phyloP scores from a whole-genome alignment of 495 filamentous ascomycete genomes.

The Neohortaea acidophila region DNA sequence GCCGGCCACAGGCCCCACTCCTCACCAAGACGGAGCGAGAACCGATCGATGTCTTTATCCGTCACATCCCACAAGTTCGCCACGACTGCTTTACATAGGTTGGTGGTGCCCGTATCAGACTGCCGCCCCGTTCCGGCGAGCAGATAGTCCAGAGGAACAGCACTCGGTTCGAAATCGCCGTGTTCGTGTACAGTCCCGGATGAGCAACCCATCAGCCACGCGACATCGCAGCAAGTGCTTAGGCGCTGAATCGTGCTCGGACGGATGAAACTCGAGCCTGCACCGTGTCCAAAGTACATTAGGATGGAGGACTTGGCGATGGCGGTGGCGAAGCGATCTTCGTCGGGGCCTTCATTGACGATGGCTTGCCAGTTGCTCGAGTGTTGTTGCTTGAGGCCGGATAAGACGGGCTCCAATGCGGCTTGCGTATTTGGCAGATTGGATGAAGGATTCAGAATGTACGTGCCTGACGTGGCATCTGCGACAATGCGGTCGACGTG shows the following conservation, averaged over 20 bases:
- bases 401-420: conserved; percentile 50
- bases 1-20: conserved; percentile 57
- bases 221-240: conserved; percentile 55
- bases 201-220: conserved; percentile 85
- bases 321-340: conserved; percentile 53
- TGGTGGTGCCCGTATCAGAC: conserved; percentile 19
- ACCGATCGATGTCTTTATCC: conserved; percentile 88
- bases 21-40: conserved; percentile 58
- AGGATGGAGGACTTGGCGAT: conserved; percentile 50
- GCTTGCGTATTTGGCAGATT: conserved; percentile 69
- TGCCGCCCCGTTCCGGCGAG: conserved; percentile 42
- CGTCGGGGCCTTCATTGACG: conserved; percentile 52
- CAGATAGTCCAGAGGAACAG: conserved; percentile 81
- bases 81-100: conserved; percentile 46
- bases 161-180: conserved; percentile 78
- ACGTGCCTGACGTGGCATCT: conserved; percentile 50
- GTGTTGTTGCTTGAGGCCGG: conserved; percentile 26
- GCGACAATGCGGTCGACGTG: too few species aligned
- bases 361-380: conserved; percentile 41
- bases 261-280: conserved; percentile 85
- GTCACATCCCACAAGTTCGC: conserved; percentile 96
- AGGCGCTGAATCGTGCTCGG: conserved; percentile 62
- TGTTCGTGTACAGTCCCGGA: conserved; percentile 61
- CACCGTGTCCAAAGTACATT: conserved; percentile 92
- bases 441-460: conserved; percentile 72